These are phyloP conservation scores for Scutellaria galericulata DNA, from an alignment of 257 asterid species.

Conservation along the genomic window DNA sequence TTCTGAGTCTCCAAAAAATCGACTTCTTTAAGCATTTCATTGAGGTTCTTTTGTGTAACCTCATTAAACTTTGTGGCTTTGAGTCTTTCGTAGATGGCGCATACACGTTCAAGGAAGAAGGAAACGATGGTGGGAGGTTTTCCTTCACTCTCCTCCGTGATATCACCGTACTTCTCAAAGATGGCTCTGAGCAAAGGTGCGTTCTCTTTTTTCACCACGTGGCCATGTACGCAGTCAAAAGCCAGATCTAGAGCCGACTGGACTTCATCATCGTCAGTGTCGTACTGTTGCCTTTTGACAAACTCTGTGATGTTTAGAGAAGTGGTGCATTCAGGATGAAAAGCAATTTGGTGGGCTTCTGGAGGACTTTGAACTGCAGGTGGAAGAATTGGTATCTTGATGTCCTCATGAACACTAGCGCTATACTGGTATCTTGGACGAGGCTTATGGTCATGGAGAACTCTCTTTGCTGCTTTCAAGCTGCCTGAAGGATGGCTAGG, in stretches of 20 bases:
- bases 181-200: conserved; percentile 25
- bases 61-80: not conserved
- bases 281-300: conserved; percentile 4
- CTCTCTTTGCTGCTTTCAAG: not conserved
- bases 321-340: not conserved
- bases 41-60: conserved; percentile 5
- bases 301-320: conserved; percentile 22
- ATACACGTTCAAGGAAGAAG: not conserved
- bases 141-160: not conserved
- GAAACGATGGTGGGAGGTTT: not conserved
- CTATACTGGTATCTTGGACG: not conserved
- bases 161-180: conserved; percentile 26
- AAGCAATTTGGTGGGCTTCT: not conserved
- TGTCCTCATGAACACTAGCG: not conserved
- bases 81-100: conserved; percentile 19
- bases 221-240: not conserved
- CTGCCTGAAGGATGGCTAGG: not conserved
- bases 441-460: not conserved
- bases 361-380: not conserved
- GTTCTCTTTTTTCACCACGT: conserved; percentile 10
- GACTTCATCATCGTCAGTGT: conserved; percentile 15
- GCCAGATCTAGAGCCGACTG: conserved; percentile 17
- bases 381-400: too few species aligned
- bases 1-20: not conserved
- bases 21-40: conserved; percentile 11